A percentile compares a stretch with the other conserved stretches of the same genome.
Evolutionary conservation across 1,284 basidiomycete genomes (phyloP).

Genomic region (Rhizoctonia solani): DNA sequence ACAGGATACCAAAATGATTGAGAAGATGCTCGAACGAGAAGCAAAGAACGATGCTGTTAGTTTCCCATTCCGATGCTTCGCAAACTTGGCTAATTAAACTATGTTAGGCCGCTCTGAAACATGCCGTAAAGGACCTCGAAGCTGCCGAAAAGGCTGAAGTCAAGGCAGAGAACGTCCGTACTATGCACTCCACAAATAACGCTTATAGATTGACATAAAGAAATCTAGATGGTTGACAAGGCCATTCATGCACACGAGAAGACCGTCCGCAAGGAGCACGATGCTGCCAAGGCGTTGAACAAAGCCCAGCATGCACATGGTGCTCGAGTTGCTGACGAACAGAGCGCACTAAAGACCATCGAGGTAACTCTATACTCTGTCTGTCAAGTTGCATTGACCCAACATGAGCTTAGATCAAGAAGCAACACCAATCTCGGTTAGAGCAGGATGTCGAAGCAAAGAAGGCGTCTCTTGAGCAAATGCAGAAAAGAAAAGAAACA

Average conservation of each 20-base stretch:
- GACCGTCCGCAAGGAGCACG: constrained; percentile 24
- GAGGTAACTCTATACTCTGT: constrained; percentile 4
- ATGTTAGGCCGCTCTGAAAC: constrained; percentile 1
- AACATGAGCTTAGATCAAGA: constrained; percentile 12
- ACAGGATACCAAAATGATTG: constrained; percentile 26
- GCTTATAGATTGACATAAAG: background rate
- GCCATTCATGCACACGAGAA: constrained; percentile 28
- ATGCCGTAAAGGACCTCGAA: constrained; percentile 27
- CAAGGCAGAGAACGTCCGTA: constrained; percentile 25
- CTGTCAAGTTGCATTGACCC: background rate
- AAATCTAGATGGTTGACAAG: constrained; percentile 28
- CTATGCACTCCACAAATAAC: background rate
- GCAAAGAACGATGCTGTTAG: constrained; percentile 28
- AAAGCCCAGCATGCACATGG: constrained; percentile 31
- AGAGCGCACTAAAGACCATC: constrained; percentile 17
- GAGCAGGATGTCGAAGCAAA: constrained; percentile 23
- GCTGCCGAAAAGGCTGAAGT: constrained; percentile 19
- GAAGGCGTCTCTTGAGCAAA: constrained; percentile 22
- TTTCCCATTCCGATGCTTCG: background rate
- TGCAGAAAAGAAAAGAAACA: constrained; percentile 26
- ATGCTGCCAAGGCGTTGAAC: constrained; percentile 31
- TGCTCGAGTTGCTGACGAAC: constrained; percentile 9
- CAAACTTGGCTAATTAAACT: background rate
- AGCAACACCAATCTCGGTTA: constrained; percentile 27
- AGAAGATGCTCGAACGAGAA: constrained; percentile 33